Conservation (phyloP, 2,329 filamentous ascomycete species). For the Fusarium camptoceras region DNA sequence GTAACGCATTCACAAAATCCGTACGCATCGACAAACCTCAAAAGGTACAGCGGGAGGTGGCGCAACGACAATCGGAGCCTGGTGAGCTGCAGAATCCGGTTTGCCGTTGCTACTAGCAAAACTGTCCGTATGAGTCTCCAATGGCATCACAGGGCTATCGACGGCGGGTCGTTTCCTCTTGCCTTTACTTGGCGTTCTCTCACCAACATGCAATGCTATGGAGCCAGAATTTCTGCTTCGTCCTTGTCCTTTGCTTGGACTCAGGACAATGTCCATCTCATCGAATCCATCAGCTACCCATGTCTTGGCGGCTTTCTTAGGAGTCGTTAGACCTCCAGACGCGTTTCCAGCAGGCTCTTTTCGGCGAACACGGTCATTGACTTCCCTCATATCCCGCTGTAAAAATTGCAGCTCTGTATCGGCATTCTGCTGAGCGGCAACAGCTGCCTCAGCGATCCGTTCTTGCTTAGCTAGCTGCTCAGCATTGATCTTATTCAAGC, state of each 20-base stretch:
- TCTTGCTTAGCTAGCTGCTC: slow-evolving; percentile 74
- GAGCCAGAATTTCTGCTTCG: slow-evolving; percentile 56
- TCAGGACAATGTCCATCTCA: slow-evolving; percentile 68
- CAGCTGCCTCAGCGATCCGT: slow-evolving; percentile 71
- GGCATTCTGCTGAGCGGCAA: slow-evolving; percentile 72
- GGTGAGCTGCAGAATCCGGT: slow-evolving; percentile 25
- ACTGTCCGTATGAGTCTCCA: slow-evolving; percentile 65
- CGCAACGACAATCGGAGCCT: slow-evolving; percentile 39
- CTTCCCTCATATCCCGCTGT: slow-evolving; percentile 76
- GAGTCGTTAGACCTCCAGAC: slow-evolving; percentile 60
- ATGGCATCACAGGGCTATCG: slow-evolving; percentile 73
- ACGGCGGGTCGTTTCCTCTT: slow-evolving; percentile 76
- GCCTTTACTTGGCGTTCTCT: slow-evolving; percentile 72
- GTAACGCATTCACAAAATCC: slow-evolving; percentile 16
- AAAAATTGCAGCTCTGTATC: slow-evolving; percentile 79
- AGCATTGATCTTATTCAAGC: slow-evolving; percentile 71
- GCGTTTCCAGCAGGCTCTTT: slow-evolving; percentile 54
- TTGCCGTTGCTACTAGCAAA: slow-evolving; percentile 52
- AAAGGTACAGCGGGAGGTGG: slow-evolving; percentile 54
- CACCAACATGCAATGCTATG: slow-evolving; percentile 58
- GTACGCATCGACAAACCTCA: slow-evolving; percentile 54
- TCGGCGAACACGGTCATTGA: slow-evolving; percentile 59
- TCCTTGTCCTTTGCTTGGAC: slow-evolving; percentile 64
- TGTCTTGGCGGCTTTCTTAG: slow-evolving; percentile 67
- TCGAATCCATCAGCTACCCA: slow-evolving; percentile 83